Evolutionary conservation across 164 flowering plant genomes (phyloP).

Genomic region (Vitis vinifera): ASM3070453v1 NC_081806.1:9314501-9315000

Average conservation of each 20-base stretch:
- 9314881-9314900: too few species aligned
- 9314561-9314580: slow-evolving; percentile 7
- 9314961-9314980: too few species aligned
- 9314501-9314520: slow-evolving; percentile 42
- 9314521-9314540: neutral
- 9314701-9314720: neutral
- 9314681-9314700: neutral
- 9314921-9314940: too few species aligned
- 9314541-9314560: slow-evolving; percentile 1
- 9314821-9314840: too few species aligned
- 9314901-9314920: too few species aligned
- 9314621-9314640: slow-evolving; percentile 2
- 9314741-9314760: neutral
- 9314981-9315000: too few species aligned
- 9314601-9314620: neutral
- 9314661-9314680: neutral
- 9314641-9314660: neutral
- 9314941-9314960: too few species aligned
- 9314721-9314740: neutral
- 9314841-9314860: too few species aligned
- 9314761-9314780: too few species aligned
- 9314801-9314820: too few species aligned
- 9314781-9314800: too few species aligned
- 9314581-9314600: slow-evolving; percentile 11
- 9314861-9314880: too few species aligned